Evolutionary conservation across 371 early-diverging fungal species (phyloP).

Genomic region (Gilbertella persicaria): DNA sequence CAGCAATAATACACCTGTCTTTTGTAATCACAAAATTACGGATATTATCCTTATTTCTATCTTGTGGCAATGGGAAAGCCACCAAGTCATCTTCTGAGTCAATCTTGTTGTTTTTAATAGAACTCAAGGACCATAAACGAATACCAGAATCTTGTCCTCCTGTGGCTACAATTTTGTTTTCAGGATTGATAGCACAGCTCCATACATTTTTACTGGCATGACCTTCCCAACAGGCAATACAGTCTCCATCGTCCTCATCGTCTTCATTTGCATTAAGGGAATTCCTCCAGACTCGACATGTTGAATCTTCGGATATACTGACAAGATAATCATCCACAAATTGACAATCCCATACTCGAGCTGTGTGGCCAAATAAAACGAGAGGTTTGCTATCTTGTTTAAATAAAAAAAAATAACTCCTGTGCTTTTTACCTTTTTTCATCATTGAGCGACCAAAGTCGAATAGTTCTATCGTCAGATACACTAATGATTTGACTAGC

Average conservation of each 20-base stretch:
- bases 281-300: conserved; percentile 81
- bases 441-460: conserved; percentile 66
- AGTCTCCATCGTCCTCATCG: conserved; percentile 44
- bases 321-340: conserved; percentile 61
- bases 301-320: conserved; percentile 75
- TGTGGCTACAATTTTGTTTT: conserved; percentile 59
- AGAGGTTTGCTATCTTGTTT: conserved; percentile 41
- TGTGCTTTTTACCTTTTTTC: conserved; percentile 11
- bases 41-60: conserved; percentile 36
- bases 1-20: conserved; percentile 30
- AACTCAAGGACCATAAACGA: conserved; percentile 67
- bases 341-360: conserved; percentile 83
- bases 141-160: conserved; percentile 85
- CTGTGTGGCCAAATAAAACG: conserved; percentile 77
- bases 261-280: conserved; percentile 26
- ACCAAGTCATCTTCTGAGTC: conserved; percentile 52
- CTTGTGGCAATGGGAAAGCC: conserved; percentile 22
- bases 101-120: conserved; percentile 57
- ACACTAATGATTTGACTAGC: conserved; percentile 67
- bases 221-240: conserved; percentile 74
- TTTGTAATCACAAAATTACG: conserved; percentile 58
- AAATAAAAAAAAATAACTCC: background rate
- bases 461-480: conserved; percentile 85
- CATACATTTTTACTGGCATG: conserved; percentile 85
- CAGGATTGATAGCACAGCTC: conserved; percentile 70